Conservation (phyloP, 352 stramenopile genomes). For the Pilasporangium apinafurcum region DNA sequence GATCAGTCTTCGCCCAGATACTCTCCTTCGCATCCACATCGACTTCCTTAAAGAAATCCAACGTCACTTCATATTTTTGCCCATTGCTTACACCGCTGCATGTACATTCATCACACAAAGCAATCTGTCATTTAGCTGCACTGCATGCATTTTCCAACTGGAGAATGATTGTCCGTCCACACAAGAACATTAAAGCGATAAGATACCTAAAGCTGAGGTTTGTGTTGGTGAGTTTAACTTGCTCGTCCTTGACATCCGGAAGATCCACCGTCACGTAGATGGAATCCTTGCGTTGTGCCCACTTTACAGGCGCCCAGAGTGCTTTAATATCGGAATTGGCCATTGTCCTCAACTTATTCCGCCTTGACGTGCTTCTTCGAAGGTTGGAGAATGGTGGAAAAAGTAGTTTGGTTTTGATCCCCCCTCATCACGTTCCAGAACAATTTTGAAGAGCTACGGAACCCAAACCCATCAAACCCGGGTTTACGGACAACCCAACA, state of each 20-base stretch:
- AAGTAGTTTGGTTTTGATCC: no score
- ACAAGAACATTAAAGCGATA: background rate
- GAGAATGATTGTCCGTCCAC: no score
- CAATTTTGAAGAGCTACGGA: no score
- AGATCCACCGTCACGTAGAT: conserved; percentile 96
- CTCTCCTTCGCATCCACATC: conserved; percentile 86
- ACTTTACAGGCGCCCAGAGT: conserved; percentile 91
- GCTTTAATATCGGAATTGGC: no score
- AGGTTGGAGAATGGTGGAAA: no score
- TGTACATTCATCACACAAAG: conserved; percentile 2
- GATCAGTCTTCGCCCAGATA: conserved; percentile 94
- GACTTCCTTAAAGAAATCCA: conserved; percentile 95
- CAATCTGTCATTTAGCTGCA: conserved; percentile 1
- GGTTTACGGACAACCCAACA: no score
- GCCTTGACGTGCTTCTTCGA: no score
- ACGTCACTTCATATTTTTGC: conserved; percentile 91
- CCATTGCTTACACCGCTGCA: conserved; percentile 83
- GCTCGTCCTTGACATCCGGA: conserved; percentile 91
- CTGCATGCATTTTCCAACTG: no score
- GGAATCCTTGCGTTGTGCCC: conserved; percentile 95
- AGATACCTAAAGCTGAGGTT: conserved; percentile 84
- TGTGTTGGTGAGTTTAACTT: conserved; percentile 86
- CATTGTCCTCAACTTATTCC: no score
- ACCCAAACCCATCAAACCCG: no score
- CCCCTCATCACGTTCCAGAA: no score